A percentile compares a stretch with the other conserved stretches of the same genome.
Evolutionary conservation across 2,329 filamentous ascomycete genomes (phyloP).

Genomic region (Ustulina deusta): DNA sequence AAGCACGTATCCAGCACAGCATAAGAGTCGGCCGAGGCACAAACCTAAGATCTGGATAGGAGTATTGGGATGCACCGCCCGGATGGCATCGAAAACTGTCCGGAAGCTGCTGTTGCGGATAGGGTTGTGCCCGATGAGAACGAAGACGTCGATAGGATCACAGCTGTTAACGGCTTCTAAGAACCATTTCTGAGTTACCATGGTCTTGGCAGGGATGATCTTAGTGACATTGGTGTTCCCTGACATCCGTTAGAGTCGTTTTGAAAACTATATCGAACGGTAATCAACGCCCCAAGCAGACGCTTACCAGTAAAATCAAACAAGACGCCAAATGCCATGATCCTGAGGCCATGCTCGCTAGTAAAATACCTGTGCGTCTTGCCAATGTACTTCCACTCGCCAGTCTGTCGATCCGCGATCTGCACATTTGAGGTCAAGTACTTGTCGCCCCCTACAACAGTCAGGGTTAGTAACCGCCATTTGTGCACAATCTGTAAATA

Average conservation of each 20-base stretch:
- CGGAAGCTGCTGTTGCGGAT: constrained; percentile 61
- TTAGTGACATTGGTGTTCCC: constrained; percentile 72
- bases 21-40: not conserved
- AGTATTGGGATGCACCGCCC: constrained; percentile 64
- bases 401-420: constrained; percentile 55
- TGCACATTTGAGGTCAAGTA: constrained; percentile 62
- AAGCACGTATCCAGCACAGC: constrained; percentile 6
- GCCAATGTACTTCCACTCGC: constrained; percentile 57
- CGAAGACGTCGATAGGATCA: constrained; percentile 71
- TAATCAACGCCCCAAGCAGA: constrained; percentile 39
- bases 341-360: constrained; percentile 56
- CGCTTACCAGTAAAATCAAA: constrained; percentile 62
- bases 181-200: constrained; percentile 71
- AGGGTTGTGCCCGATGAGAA: constrained; percentile 74
- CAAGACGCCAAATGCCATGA: constrained; percentile 60
- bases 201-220: constrained; percentile 65
- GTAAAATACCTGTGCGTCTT: constrained; percentile 60
- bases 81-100: constrained; percentile 68
- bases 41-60: constrained; percentile 70
- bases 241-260: constrained; percentile 41
- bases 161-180: constrained; percentile 63
- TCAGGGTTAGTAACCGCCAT: not conserved
- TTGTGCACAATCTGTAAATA: not conserved
- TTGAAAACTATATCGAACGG: constrained; percentile 38
- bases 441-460: constrained; percentile 51